Evolutionary conservation across 2,329 filamentous ascomycete genomes (phyloP), one percentile per base, ranked within the genome.

Genomic region (Nakataea oryzae): DNA sequence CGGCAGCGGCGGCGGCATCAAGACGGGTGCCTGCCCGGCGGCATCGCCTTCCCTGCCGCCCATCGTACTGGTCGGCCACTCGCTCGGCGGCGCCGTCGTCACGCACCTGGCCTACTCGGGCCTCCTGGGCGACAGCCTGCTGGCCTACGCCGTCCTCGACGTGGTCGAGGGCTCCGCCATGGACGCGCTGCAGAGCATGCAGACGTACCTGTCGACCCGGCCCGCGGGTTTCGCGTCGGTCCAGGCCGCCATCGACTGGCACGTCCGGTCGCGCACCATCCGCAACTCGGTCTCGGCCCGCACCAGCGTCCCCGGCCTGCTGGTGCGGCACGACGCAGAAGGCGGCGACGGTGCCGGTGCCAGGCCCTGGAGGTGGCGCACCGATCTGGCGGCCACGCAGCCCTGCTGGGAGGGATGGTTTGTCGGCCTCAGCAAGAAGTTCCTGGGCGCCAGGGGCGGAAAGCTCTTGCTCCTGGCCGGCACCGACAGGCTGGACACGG

Each of bases 371-470:
- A 81, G 82, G 63, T 99, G 95, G 95, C 82, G 87, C 66, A 97
- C 95, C 3, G 87, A 97, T 70, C 80, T 97, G 29, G 85, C 82
- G 0, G 85, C 85, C 50, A 97, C 95, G 11, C 89, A 96, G 70
- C 86, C 89, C 0, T 97, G 93, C 73, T 99, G 93, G 93, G 88
- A 95, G 73, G 89, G 86, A 66, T 99, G 93, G 93, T 97, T 97
- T 70, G 81, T 85, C 13, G 92, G 92, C 0, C 80, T 97, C 68
- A 96, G 91, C 73, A 85, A 84, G 69, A 96, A 96, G 75, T 99
- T 97, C 71, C 79, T 97, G 56, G 82, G 81, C 61, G 90, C 89
- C 0, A 86, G 83, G 65, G 93, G 91, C 30, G 93, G 92, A 11
- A 97, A 97, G 74, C 74, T 96, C 64, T 76, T 97, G 60, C 76